A percentile compares a stretch with the other conserved stretches of the same genome.
Evolutionary conservation across 1,284 basidiomycete genomes (phyloP).

Genomic region (Papiliotrema nemorosa): DNA sequence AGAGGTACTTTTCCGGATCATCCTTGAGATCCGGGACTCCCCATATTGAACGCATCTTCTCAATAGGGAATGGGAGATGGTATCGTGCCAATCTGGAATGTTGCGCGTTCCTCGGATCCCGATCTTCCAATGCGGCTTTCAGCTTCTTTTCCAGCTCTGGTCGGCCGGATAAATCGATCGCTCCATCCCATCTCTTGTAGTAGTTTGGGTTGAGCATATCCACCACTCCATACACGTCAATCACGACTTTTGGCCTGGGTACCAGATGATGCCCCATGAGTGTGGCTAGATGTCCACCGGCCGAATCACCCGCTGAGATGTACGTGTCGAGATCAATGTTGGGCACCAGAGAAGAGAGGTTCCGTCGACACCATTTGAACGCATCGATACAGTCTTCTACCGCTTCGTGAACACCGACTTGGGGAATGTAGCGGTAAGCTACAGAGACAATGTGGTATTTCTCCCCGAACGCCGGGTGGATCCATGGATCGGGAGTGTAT

Average conservation of each 20-base stretch:
- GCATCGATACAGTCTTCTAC: slow-evolving; percentile 24
- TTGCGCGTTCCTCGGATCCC: slow-evolving; percentile 12
- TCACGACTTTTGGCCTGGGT: slow-evolving; percentile 20
- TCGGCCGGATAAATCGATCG: not conserved
- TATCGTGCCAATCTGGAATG: slow-evolving; percentile 11
- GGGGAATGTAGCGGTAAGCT: slow-evolving; percentile 29
- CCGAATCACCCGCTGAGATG: slow-evolving; percentile 29
- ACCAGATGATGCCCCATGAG: slow-evolving; percentile 10
- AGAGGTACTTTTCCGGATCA: slow-evolving; percentile 9
- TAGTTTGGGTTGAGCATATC: slow-evolving; percentile 21
- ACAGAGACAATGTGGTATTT: slow-evolving; percentile 33
- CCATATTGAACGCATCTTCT: slow-evolving; percentile 12
- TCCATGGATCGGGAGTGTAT: slow-evolving; percentile 20
- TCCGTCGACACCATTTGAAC: slow-evolving; percentile 14
- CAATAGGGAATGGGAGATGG: slow-evolving; percentile 12
- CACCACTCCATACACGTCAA: slow-evolving; percentile 25
- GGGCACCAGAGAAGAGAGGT: slow-evolving; percentile 13
- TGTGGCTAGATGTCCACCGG: slow-evolving; percentile 26
- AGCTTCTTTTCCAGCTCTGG: slow-evolving; percentile 5
- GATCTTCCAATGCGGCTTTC: slow-evolving; percentile 1
- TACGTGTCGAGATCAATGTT: slow-evolving; percentile 18
- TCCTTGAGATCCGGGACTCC: slow-evolving; percentile 10
- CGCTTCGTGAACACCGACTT: slow-evolving; percentile 22
- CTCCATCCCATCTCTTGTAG: not conserved
- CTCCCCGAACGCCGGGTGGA: slow-evolving; percentile 21